Evolutionary conservation across 2,329 filamentous ascomycete genomes (phyloP), one percentile per base, ranked within the genome.

Genomic region (Colletotrichum acutatum): DNA sequence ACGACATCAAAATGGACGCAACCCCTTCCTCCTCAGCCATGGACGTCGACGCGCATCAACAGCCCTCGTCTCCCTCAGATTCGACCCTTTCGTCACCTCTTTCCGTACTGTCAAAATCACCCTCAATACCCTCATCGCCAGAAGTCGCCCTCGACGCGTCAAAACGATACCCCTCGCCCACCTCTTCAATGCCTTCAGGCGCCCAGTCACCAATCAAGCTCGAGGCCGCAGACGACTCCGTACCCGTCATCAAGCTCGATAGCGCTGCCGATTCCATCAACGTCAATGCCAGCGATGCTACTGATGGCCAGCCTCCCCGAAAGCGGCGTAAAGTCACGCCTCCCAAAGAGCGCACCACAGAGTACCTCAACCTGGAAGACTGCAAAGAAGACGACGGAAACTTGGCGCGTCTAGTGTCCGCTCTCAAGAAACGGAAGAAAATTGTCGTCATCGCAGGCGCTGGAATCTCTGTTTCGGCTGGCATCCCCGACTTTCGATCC

Each of bases 361-460:
- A 94, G 78, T 90, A 94, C 79, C 88, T 99, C 52, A 92, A 98
- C 82, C 85, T 98, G 49, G 85, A 86, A 54, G 81, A 80, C 24
- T 81, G 83, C 62, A 81, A 84, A 53, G 82, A 86, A 63, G 86
- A 89, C 56, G 76, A 75, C 49, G 90, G 96, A 74, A 75, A 75
- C 19, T 85, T 98, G 52, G 89, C 93, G 74, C 89, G 91, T 68
- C 86, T 99, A 34, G 84, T 95, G 57, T 90, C 91, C 56, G 92
- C 92, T 28, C 83, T 99, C 68, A 92, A 93, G 78, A 95, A 94
- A 80, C 97, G 97, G 86, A 94, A 95, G 84, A 98, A 98, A 86
- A 97, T 99, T 80, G 95, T 99, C 42, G 94, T 98, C 64, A 94
- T 99, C 81, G 97, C 96, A 59, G 97, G 97, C 71, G 97, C 97